Conservation (phyloP, 148 eudicot genomes). For the Rhododendron henanense region DNA sequence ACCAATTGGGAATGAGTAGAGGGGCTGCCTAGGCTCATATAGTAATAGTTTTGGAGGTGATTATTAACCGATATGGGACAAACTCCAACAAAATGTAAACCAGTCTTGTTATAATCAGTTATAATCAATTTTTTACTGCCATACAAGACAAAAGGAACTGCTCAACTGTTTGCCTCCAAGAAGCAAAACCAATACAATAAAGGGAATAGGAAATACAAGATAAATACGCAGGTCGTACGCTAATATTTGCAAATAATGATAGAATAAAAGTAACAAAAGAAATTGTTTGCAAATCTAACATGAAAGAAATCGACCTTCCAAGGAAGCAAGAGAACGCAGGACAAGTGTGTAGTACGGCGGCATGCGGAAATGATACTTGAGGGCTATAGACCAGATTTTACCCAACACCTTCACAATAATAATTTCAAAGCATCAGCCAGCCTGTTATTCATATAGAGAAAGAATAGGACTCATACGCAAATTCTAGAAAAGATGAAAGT, state of each 20-base stretch:
- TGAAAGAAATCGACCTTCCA: constrained; percentile 60
- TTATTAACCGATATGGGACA: too few relatives aligned
- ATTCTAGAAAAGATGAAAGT: not conserved
- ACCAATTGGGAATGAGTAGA: too few relatives aligned
- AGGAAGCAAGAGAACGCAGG: constrained; percentile 91
- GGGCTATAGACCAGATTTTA: constrained; percentile 78
- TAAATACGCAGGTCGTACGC: not conserved
- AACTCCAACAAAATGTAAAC: not conserved
- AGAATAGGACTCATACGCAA: not conserved
- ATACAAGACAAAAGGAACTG: not conserved
- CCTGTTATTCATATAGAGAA: not conserved
- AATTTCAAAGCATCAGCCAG: constrained; percentile 12
- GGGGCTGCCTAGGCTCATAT: too few relatives aligned
- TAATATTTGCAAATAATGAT: not conserved
- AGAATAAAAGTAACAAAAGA: not conserved
- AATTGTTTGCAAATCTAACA: not conserved
- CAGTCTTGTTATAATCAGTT: not conserved
- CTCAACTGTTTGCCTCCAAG: not conserved
- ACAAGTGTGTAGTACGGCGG: constrained; percentile 86
- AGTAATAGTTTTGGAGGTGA: too few relatives aligned
- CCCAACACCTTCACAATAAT: constrained; percentile 69
- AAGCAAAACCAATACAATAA: not conserved
- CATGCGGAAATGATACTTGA: constrained; percentile 89
- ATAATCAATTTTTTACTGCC: not conserved
- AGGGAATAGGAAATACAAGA: not conserved